Evolutionary conservation across 352 stramenopile genomes (phyloP), one percentile per base, ranked within the genome.

Genomic region (Phytophthora sojae): DNA sequence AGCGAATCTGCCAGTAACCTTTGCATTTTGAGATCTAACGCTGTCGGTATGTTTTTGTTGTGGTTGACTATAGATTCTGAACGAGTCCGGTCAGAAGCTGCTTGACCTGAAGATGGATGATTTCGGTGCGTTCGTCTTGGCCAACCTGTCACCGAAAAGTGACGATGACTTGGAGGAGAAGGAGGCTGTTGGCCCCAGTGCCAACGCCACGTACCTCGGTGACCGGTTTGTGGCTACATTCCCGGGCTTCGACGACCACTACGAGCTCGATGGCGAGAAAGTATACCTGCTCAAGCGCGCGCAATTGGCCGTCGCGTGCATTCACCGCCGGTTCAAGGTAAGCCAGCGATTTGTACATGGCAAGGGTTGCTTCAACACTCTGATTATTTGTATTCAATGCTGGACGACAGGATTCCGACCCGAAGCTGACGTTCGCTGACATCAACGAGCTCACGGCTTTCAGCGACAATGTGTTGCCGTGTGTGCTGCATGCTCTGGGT

Each of bases 91-190:
- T 3, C 74, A 86, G 35, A 84, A 88, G 63, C 75, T 92, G 9
- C 21, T 81, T n/a, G 81, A 91, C 29, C 69, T 75, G 7, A 76
- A 79, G 26, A 80, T 80, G 57, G 61, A 75, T 17, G 81, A 95
- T 70, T 93, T 95, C 63, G 88, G 86, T 57, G 82, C 82, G 4
- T 95, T 95, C 59, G 81, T 95, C 19, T 17, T 92, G n/a, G 76
- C 76, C 6, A 89, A 90, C 55, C 64, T 91, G 9, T 57, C 66
- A 6, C 51, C 65, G 29, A 61, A 69, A 61, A 51, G 6, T 29
- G 53, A 30, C 15, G 53, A 25, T 11, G 61, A 72, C 14, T 19
- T 67, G 47, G 55, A 75, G 8, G 53, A 76, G 32, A 77, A 79
- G 45, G 49, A 69, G n/a, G 6, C n/a, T 39, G 57, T 45, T 29